Evolutionary conservation across 2,329 filamentous ascomycete species (phyloP).

Genomic region (Pestalotiopsis sp.): DNA sequence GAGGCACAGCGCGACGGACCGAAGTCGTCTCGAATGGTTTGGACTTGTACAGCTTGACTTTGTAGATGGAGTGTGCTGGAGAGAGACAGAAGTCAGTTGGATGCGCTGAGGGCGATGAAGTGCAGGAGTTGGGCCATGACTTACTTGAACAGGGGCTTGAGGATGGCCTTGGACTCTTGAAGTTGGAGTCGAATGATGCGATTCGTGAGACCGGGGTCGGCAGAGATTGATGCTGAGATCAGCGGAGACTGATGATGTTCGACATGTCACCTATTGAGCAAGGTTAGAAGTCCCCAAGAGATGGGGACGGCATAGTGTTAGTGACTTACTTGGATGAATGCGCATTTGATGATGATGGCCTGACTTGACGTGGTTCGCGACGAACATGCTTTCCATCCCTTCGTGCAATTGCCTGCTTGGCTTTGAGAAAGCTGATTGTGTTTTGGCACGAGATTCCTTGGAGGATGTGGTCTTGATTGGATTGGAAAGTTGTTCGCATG

Average conservation of each 20-base stretch:
- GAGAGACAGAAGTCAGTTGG: conserved; percentile 12
- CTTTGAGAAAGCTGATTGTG: conserved; percentile 40
- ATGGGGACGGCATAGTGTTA: not conserved
- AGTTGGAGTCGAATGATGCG: conserved; percentile 65
- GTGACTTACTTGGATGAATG: conserved; percentile 56
- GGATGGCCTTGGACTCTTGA: conserved; percentile 65
- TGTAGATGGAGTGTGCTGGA: conserved; percentile 42
- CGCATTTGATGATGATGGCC: conserved; percentile 66
- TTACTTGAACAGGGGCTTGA: conserved; percentile 68
- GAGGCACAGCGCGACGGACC: conserved; percentile 70
- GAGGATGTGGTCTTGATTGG: conserved; percentile 36
- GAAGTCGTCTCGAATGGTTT: conserved; percentile 65
- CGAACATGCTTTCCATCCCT: conserved; percentile 43
- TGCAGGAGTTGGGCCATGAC: not conserved
- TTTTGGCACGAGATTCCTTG: conserved; percentile 38
- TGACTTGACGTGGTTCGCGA: conserved; percentile 63
- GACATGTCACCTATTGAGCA: conserved; percentile 53
- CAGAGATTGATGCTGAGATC: conserved; percentile 44
- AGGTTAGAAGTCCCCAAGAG: not conserved
- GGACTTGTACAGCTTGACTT: conserved; percentile 68
- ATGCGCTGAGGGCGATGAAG: not conserved
- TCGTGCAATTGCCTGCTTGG: conserved; percentile 30
- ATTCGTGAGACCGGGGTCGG: conserved; percentile 59
- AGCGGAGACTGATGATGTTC: conserved; percentile 52
- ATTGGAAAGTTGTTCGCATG: conserved; percentile 38